Percentiles rank a stretch among this genome's conserved stretches.
These are phyloP conservation scores for Fusarium sp. DNA, from an alignment of 2,329 filamentous ascomycete genomes.

Conservation along the genomic window DNA sequence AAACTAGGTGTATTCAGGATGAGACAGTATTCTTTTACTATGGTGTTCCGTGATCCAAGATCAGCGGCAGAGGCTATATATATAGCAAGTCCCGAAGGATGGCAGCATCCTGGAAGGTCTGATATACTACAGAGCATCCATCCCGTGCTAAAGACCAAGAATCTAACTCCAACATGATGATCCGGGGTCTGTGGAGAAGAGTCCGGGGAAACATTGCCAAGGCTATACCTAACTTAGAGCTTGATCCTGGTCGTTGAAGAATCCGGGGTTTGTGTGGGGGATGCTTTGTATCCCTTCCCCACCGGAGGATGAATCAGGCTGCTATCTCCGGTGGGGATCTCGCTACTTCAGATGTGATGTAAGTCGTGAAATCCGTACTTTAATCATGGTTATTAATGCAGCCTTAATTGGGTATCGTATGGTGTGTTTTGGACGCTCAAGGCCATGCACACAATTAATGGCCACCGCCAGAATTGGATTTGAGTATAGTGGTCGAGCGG, in stretches of 20 bases:
- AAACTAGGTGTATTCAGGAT: neutral
- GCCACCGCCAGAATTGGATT: too few species aligned
- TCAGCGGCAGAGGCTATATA: constrained; percentile 17
- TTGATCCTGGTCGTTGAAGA: constrained; percentile 6
- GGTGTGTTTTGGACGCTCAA: too few species aligned
- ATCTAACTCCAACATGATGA: constrained; percentile 2
- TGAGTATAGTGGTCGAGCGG: too few species aligned
- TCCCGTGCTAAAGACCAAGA: constrained; percentile 2
- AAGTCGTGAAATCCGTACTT: too few species aligned
- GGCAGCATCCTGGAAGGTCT: neutral
- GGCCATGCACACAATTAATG: too few species aligned
- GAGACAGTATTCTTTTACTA: neutral
- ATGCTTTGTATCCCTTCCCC: constrained; percentile 1
- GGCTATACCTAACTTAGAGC: neutral
- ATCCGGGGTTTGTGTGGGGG: constrained; percentile 14
- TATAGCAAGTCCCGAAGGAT: neutral
- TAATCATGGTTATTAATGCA: too few species aligned
- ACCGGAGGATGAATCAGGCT: neutral
- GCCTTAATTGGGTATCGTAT: too few species aligned
- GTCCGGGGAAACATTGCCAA: constrained; percentile 14
- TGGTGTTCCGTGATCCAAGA: neutral
- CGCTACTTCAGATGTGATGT: too few species aligned
- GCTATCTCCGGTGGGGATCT: constrained; percentile 15
- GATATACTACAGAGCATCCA: neutral
- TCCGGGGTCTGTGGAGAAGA: constrained; percentile 20